A percentile compares a stretch with the other conserved stretches of the same genome.
These are phyloP conservation scores for Saccharomyces pastorianus DNA, from an alignment of 1,139 yeast genomes.

Conservation along the genomic window DNA sequence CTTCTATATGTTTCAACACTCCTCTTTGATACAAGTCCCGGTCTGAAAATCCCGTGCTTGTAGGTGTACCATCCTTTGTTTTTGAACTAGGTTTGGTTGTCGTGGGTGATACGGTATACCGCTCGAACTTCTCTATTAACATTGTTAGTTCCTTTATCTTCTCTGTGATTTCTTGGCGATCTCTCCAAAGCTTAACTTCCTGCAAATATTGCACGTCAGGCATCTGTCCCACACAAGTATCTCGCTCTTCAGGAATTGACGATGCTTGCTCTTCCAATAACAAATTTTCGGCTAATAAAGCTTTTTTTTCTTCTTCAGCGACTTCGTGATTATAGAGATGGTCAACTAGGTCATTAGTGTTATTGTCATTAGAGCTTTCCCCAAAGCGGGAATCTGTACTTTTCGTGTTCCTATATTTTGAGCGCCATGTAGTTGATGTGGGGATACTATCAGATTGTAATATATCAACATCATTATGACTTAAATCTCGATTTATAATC, in stretches of 20 bases:
- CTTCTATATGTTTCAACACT: too few relatives aligned
- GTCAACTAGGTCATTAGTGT: conserved; percentile 1
- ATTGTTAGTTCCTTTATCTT: conserved; percentile 9
- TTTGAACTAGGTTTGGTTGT: too few relatives aligned
- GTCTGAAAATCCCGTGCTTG: too few relatives aligned
- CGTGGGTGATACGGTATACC: background rate
- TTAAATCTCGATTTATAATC: too few relatives aligned
- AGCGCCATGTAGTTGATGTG: background rate
- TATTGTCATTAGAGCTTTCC: background rate
- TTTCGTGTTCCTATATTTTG: background rate
- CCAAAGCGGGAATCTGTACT: background rate
- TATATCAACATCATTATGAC: conserved; percentile 3
- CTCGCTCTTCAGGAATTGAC: background rate
- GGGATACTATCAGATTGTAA: background rate
- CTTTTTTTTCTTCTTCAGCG: background rate
- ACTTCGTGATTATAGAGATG: conserved; percentile 4
- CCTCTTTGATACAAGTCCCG: too few relatives aligned
- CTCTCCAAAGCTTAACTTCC: background rate
- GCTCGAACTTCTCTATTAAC: conserved; percentile 6
- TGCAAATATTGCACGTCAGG: background rate
- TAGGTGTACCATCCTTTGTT: too few relatives aligned
- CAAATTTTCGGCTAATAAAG: background rate
- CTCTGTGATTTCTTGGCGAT: conserved; percentile 5
- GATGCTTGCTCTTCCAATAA: conserved; percentile 2
- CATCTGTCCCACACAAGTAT: background rate